Base-by-base conservation (phyloP, 2,329 filamentous ascomycete genomes). In the Pseudocercospora crystallina region DNA sequence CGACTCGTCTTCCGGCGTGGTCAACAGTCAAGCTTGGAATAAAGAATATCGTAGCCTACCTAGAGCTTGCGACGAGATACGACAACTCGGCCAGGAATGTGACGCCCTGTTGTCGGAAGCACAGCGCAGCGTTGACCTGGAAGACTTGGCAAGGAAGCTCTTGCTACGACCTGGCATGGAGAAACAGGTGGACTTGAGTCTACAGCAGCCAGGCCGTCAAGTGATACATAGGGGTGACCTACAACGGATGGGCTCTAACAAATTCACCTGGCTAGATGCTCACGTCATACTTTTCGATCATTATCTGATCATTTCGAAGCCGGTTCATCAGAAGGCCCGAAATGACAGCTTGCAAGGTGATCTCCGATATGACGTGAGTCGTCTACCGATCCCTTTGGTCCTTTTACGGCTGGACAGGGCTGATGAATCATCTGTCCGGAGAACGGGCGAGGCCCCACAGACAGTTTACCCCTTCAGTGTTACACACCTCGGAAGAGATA, bases 381-480 rank as follows among this genome's bases (percentile, higher is more conserved):
- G 94, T 69, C 80, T 95, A 76, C 90, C 88, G 7, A 96, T 99
- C 57, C 94, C 94, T 0, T 99, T 99, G 92, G 91, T 95, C 61
- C 77, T 99, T 2, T 77, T 99, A 17, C 89, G 95, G 44, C 77
- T 99, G 1, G 94, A 97, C 71, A 96, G 89, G 68, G 86, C 88
- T 97, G 62, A n/a, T n/a, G n/a, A n/a, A n/a, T n/a, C n/a, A n/a
- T n/a, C n/a, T n/a, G n/a, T n/a, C n/a, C n/a, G n/a, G n/a, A n/a
- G n/a, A n/a, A n/a, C n/a, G n/a, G n/a, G n/a, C n/a, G n/a, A n/a
- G n/a, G n/a, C n/a, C n/a, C n/a, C n/a, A n/a, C n/a, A n/a, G n/a
- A n/a, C n/a, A n/a, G n/a, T n/a, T n/a, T 99, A 90, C 67, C 94
- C 94, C 0, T 97, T 99, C 82, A 85, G 85, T 60, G 83, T 99